These are phyloP conservation scores for Raphidocelis subcapitata DNA, from an alignment of 139 green algal genomes.

Conservation along the genomic window DNA sequence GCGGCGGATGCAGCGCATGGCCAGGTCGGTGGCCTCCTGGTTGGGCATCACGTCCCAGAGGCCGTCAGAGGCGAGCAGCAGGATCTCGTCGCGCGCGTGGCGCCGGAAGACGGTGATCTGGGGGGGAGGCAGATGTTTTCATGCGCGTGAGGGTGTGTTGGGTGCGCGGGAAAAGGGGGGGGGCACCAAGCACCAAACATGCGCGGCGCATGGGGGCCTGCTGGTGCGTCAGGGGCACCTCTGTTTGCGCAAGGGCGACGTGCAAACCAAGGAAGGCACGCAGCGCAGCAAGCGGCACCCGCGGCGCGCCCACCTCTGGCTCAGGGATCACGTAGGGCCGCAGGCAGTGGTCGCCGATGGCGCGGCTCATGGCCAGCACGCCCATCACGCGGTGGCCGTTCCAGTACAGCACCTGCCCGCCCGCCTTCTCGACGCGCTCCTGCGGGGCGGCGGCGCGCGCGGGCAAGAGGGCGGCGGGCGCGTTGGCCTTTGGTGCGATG, in stretches of 20 bases:
- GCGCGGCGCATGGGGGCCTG: no score
- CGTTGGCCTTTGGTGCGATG: no score
- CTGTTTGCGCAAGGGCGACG: no score
- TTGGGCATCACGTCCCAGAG: constrained; percentile 79
- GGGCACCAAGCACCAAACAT: no score
- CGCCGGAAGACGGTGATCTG: constrained; percentile 54
- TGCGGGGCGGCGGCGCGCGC: background rate
- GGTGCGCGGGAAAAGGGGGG: background rate
- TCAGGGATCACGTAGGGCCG: constrained; percentile 41
- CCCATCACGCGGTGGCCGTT: constrained; percentile 66
- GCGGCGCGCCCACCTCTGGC: constrained; percentile 34
- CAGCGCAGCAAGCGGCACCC: background rate
- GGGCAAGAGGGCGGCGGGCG: background rate
- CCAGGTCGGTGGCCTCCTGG: constrained; percentile 60
- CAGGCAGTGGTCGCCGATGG: constrained; percentile 59
- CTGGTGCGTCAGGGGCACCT: no score
- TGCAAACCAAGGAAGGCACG: no score
- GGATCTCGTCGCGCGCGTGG: constrained; percentile 66
- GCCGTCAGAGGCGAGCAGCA: constrained; percentile 72
- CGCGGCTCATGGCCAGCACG: constrained; percentile 64
- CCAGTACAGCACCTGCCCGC: constrained; percentile 55
- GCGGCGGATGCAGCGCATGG: constrained; percentile 52
- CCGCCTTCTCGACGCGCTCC: constrained; percentile 41
- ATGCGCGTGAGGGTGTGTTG: constrained; percentile 6
- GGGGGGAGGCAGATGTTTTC: constrained; percentile 5